Evolutionary conservation across 768 basidiomycete species (phyloP), one percentile per base, ranked within the genome.

Genomic region (Termitomyces sp.): DNA sequence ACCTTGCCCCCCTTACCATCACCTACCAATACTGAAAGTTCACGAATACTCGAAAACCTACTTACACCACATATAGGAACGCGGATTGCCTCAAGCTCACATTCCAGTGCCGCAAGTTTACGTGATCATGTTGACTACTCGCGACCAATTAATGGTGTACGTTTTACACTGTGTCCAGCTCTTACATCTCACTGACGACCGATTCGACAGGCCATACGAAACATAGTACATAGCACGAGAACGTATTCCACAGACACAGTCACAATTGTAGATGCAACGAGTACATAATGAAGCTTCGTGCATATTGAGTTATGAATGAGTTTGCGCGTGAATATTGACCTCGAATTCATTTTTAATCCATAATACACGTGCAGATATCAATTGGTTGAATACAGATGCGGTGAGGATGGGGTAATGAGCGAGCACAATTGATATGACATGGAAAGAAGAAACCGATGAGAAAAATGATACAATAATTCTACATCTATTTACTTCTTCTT

Each of bases 401-500:
- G n/a, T 76, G 74, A 71, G 67, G 56, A 52, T 37, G 24, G 30
- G 56, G 70, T 72, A 71, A 67, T 70, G 69, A 67, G 68, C 62
- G 65, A 76, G 72, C 68, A 63, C 63, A 68, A 60, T 71, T 68
- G 67, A 72, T 61, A 63, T 66, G 59, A 71, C 68, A 75, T 75
- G 68, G 4, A 77, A 69, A 73, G 73, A 76, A 72, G 72, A 77
- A 71, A 76, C 73, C 74, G 68, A 72, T 78, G 75, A 78, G 80
- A 77, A 79, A 76, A 77, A 78, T 73, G 69, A 78, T 82, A 85
- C 83, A 82, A 75, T 73, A 73, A 72, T 83, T 87, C 82, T 85
- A 87, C 85, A 83, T 87, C 85, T 85, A 86, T 82, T 88, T 91
- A 92, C 82, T 92, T 92, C 89, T 92, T 92, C 91, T 93, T 93